Evolutionary conservation across 768 basidiomycete species (phyloP).

Genomic region (Serendipita sp.): DNA sequence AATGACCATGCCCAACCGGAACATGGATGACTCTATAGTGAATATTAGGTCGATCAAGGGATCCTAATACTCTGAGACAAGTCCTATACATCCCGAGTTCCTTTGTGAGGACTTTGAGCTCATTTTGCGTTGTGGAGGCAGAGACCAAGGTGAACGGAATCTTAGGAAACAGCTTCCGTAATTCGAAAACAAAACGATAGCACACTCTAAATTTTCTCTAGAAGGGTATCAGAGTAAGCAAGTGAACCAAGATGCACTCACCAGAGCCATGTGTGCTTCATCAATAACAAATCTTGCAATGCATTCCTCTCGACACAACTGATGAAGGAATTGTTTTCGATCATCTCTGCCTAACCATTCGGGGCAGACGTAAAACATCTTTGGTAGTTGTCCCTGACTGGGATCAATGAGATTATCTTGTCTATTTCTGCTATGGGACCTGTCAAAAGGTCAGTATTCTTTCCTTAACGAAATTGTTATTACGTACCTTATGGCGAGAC

Average conservation of each 20-base stretch:
- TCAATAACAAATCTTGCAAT: not conserved
- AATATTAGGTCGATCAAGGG: not conserved
- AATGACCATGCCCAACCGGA: not conserved
- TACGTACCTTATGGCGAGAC: not conserved
- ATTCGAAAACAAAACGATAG: not conserved
- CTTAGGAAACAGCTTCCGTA: not conserved
- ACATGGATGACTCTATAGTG: not conserved
- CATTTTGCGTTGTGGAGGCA: not conserved
- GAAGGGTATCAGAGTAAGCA: not conserved
- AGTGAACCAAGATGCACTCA: not conserved
- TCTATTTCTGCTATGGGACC: not conserved
- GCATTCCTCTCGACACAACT: not conserved
- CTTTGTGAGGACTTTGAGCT: not conserved
- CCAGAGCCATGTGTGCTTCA: not conserved
- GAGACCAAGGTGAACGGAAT: not conserved
- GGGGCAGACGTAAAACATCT: not conserved
- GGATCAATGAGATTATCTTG: not conserved
- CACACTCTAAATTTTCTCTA: not conserved
- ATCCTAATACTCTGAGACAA: not conserved
- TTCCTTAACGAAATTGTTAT: not conserved
- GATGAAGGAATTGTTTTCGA: not conserved
- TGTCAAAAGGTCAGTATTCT: not conserved
- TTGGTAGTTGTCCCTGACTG: not conserved
- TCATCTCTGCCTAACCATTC: not conserved
- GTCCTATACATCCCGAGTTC: not conserved